A percentile compares a stretch with the other conserved stretches of the same genome.
phyloP scores from a whole-genome alignment of 2,329 filamentous ascomycete species.

The Colletotrichum siamense region DNA sequence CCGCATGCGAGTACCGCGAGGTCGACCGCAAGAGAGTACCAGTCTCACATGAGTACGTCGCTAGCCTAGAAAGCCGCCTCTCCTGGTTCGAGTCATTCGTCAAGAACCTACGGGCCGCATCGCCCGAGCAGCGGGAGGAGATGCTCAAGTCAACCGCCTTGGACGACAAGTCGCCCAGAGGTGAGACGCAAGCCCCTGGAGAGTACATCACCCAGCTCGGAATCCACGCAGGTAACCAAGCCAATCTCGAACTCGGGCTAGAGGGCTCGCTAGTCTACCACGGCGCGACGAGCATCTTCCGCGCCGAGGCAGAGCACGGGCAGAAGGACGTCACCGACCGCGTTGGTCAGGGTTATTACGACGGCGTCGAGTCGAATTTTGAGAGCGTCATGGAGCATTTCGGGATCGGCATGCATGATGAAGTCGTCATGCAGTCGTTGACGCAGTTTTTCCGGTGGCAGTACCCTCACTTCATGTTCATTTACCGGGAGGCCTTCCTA shows the following conservation, averaged over 20 bases:
- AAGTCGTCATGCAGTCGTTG: slow-evolving; percentile 24
- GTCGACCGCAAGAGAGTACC: slow-evolving; percentile 16
- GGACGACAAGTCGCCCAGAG: neutral
- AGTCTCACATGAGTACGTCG: slow-evolving; percentile 18
- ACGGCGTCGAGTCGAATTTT: slow-evolving; percentile 16
- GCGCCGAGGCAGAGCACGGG: neutral
- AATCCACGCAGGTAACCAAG: neutral
- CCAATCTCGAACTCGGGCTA: slow-evolving; percentile 1
- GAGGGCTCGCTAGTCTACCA: slow-evolving; percentile 24
- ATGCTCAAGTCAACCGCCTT: slow-evolving; percentile 17
- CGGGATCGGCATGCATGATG: slow-evolving; percentile 26
- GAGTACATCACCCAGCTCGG: neutral
- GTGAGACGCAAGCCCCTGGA: neutral
- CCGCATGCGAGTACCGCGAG: slow-evolving; percentile 21
- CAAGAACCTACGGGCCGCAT: slow-evolving; percentile 1
- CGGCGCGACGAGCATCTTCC: slow-evolving; percentile 31
- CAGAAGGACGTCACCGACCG: neutral
- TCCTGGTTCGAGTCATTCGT: slow-evolving; percentile 23
- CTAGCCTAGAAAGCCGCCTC: slow-evolving; percentile 15
- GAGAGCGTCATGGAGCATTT: slow-evolving; percentile 27
- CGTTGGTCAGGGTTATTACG: neutral
- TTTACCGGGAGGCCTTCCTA: slow-evolving; percentile 33
- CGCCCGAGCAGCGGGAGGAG: neutral
- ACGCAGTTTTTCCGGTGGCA: slow-evolving; percentile 33
- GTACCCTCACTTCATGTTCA: slow-evolving; percentile 36